These are phyloP conservation scores for Zymoseptoria brevis DNA, from an alignment of 2,329 filamentous ascomycete genomes.

Conservation along the genomic window DNA sequence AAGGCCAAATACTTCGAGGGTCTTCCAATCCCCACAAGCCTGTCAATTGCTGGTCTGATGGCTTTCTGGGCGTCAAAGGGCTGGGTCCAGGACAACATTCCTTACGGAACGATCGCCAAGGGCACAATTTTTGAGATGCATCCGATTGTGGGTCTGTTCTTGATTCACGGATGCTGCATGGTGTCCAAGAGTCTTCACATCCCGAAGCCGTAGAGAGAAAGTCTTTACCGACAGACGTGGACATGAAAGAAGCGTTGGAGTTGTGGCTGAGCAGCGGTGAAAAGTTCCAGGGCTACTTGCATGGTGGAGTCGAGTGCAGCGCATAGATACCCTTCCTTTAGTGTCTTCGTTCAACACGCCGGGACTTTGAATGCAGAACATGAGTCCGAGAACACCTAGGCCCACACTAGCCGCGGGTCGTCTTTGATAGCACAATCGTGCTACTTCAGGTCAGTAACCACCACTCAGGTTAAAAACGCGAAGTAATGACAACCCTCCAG, in stretches of 20 bases:
- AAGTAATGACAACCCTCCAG: background rate
- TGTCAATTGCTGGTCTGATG: slow-evolving; percentile 76
- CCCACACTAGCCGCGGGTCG: too few relatives aligned
- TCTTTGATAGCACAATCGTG: background rate
- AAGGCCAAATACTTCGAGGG: slow-evolving; percentile 97
- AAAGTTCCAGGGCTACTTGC: background rate
- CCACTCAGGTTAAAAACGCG: background rate
- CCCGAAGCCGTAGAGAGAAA: slow-evolving; percentile 58
- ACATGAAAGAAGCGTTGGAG: background rate
- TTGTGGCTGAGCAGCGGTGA: background rate
- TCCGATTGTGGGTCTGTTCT: slow-evolving; percentile 70
- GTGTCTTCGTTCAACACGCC: slow-evolving; percentile 9
- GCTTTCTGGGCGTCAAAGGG: slow-evolving; percentile 78
- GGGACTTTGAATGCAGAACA: background rate
- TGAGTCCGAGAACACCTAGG: background rate
- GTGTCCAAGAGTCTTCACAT: slow-evolving; percentile 91
- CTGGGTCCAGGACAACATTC: slow-evolving; percentile 72
- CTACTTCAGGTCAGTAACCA: too few relatives aligned
- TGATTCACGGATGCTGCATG: slow-evolving; percentile 89
- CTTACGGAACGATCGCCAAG: slow-evolving; percentile 59
- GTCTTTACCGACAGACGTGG: background rate
- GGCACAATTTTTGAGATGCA: slow-evolving; percentile 74
- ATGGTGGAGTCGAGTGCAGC: slow-evolving; percentile 1
- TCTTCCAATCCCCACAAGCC: slow-evolving; percentile 85
- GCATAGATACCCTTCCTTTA: slow-evolving; percentile 7